Conservation (phyloP, 768 basidiomycete genomes). For the Fistulinella prunicolor region DNA sequence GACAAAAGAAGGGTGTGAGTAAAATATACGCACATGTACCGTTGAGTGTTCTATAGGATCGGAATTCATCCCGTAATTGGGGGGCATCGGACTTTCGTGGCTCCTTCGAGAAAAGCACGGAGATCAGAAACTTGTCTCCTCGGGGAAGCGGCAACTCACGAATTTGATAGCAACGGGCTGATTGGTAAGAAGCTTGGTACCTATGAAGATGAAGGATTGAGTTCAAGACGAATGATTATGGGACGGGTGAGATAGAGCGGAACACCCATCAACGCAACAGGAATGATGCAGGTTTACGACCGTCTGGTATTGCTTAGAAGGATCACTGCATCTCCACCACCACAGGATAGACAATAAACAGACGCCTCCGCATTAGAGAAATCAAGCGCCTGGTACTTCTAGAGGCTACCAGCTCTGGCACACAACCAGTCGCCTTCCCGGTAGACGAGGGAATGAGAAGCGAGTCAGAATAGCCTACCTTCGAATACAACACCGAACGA, state of each 20-base stretch:
- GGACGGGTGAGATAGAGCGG: neutral
- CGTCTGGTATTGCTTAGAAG: conserved; percentile 5
- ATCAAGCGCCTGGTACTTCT: conserved; percentile 13
- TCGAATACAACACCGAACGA: conserved; percentile 98
- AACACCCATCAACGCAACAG: conserved; percentile 7
- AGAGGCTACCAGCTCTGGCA: conserved; percentile 4
- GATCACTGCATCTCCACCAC: conserved; percentile 5
- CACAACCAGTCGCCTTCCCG: conserved; percentile 5
- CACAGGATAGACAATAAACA: conserved; percentile 4
- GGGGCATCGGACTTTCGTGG: conserved; percentile 97
- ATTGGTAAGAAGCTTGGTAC: conserved; percentile 79
- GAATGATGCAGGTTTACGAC: neutral
- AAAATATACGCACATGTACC: conserved; percentile 67
- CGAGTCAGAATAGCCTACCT: conserved; percentile 57
- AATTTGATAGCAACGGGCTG: conserved; percentile 97
- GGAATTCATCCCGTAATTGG: conserved; percentile 94
- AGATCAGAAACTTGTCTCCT: conserved; percentile 15
- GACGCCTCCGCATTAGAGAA: conserved; percentile 2
- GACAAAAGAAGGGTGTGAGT: conserved; percentile 6
- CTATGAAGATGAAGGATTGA: conserved; percentile 40
- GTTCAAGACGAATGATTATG: conserved; percentile 2
- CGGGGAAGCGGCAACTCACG: conserved; percentile 46
- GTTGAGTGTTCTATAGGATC: conserved; percentile 93
- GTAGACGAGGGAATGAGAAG: neutral
- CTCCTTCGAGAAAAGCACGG: conserved; percentile 52